Conservation (phyloP, 257 asterid species). For the Voacanga thouarsii region DNA sequence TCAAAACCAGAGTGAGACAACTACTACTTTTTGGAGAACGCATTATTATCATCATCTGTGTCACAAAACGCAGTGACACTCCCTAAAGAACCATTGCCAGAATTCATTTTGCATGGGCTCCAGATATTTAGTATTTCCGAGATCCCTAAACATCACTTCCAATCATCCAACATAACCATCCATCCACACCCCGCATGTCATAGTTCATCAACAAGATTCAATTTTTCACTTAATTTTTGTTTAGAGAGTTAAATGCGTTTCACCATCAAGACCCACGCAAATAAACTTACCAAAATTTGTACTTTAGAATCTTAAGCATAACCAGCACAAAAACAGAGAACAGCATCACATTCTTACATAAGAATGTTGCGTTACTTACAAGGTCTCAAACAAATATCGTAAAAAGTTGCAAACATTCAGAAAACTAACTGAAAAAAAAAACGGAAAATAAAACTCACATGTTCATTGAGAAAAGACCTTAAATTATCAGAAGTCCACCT, state of each 20-base stretch:
- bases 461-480: constrained; percentile 55
- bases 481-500: constrained; percentile 77
- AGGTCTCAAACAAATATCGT: neutral
- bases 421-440: neutral
- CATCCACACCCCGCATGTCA: neutral
- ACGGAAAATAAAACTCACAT: constrained; percentile 36
- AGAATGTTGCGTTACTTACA: neutral
- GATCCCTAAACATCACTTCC: neutral
- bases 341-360: too few relatives aligned
- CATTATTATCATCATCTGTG: too few relatives aligned
- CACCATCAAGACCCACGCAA: neutral
- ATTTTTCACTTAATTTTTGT: neutral
- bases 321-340: too few relatives aligned
- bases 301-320: neutral
- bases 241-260: neutral
- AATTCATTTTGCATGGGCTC: too few relatives aligned
- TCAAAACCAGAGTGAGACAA: too few relatives aligned
- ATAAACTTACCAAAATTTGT: neutral
- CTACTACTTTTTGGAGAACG: too few relatives aligned
- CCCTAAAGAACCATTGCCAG: too few relatives aligned
- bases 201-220: neutral
- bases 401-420: neutral
- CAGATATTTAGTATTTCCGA: too few relatives aligned
- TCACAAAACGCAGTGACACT: too few relatives aligned
- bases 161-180: neutral